These are phyloP conservation scores for Hamamelis virginiana DNA, from an alignment of 164 flowering plant species.

Conservation along the genomic window DNA sequence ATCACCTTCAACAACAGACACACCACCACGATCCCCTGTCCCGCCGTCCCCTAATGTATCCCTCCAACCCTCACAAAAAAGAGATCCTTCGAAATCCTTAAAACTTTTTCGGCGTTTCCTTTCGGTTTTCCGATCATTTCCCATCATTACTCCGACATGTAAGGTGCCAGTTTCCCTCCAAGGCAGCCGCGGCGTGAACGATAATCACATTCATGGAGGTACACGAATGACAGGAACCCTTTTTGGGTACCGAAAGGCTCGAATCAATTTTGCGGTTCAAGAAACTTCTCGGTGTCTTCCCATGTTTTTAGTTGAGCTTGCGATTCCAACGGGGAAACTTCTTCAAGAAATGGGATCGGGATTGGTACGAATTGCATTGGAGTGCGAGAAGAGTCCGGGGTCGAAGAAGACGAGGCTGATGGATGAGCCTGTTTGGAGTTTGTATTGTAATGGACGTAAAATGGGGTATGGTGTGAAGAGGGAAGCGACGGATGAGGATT, in stretches of 20 bases:
- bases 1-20: no score
- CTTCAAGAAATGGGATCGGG: slow-evolving; percentile 77
- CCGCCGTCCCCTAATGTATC: slow-evolving; percentile 25
- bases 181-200: slow-evolving; percentile 26
- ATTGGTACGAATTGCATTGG: slow-evolving; percentile 69
- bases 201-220: slow-evolving; percentile 39
- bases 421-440: slow-evolving; percentile 77
- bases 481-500: slow-evolving; percentile 66
- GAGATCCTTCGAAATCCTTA: slow-evolving; percentile 21
- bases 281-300: slow-evolving; percentile 63
- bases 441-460: slow-evolving; percentile 75
- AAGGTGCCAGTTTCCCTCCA: slow-evolving; percentile 43
- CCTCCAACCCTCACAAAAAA: slow-evolving; percentile 40
- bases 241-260: slow-evolving; percentile 62
- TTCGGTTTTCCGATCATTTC: slow-evolving; percentile 60
- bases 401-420: slow-evolving; percentile 35
- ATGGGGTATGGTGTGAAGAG: slow-evolving; percentile 65
- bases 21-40: slow-evolving; percentile 9
- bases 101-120: slow-evolving; percentile 52
- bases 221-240: slow-evolving; percentile 68
- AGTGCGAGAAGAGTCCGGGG: slow-evolving; percentile 54
- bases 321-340: slow-evolving; percentile 59
- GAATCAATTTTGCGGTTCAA: slow-evolving; percentile 64
- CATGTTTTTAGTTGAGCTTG: slow-evolving; percentile 60
- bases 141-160: slow-evolving; percentile 58